Conservation (phyloP, 345 rosid genomes). For the Euphorbia peplus region DNA sequence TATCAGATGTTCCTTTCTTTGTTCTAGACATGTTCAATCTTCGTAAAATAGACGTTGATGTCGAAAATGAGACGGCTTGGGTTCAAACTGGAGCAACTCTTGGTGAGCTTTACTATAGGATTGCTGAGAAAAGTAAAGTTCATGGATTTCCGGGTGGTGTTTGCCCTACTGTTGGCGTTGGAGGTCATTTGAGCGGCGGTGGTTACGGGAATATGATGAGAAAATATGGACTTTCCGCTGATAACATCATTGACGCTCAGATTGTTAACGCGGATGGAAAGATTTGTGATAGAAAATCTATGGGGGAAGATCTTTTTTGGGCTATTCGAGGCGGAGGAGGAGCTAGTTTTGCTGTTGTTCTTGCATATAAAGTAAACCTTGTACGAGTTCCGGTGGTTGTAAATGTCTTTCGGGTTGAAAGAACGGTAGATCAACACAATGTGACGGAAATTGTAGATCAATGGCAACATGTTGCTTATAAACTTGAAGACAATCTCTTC, state of each 20-base stretch:
- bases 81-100: slow-evolving; percentile 20
- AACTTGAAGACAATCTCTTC: slow-evolving; percentile 6
- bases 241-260: slow-evolving; percentile 14
- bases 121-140: slow-evolving; percentile 14
- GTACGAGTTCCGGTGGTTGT: slow-evolving; percentile 13
- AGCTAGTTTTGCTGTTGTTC: slow-evolving; percentile 16
- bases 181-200: slow-evolving; percentile 19
- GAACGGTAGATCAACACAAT: slow-evolving; percentile 11
- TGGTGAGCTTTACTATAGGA: slow-evolving; percentile 20
- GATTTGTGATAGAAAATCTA: slow-evolving; percentile 12
- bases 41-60: slow-evolving; percentile 9
- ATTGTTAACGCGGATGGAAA: slow-evolving; percentile 4
- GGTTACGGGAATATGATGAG: slow-evolving; percentile 19
- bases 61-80: slow-evolving; percentile 6
- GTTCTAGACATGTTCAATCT: slow-evolving; percentile 20
- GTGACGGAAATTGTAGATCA: slow-evolving; percentile 14
- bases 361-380: slow-evolving; percentile 11
- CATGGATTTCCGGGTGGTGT: slow-evolving; percentile 15
- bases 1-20: slow-evolving; percentile 5
- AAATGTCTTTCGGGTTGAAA: slow-evolving; percentile 9
- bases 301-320: slow-evolving; percentile 30
- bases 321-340: slow-evolving; percentile 27
- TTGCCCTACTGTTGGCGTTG: slow-evolving; percentile 23
- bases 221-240: slow-evolving; percentile 20
- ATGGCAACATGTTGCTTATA: slow-evolving; percentile 16